Evolutionary conservation across 176 grass and related monocot species (phyloP), one percentile per base, ranked within the genome.

Genomic region (Ampelocalamus luodianensis): DNA sequence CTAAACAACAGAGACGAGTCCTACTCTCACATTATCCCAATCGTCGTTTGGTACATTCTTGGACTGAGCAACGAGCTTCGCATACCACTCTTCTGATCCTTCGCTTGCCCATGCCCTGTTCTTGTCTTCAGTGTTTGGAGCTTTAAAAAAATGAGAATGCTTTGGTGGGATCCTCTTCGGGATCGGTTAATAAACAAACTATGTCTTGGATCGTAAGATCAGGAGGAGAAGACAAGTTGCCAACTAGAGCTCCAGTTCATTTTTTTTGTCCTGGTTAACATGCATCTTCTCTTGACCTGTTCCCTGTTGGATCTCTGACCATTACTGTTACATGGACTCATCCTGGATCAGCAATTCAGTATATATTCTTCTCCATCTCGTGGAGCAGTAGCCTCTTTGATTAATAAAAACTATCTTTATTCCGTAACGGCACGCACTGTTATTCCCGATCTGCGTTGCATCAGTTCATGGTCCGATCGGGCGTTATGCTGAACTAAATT

Each of bases 221-320:
- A 44, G 0, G 38, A 70, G 20, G 9, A 37, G 27, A 37, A 58
- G 75, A 62, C 84, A 79, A 72, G 84, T 18, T 86, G 76, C 76
- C 66, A 49, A 29, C 84, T 38, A 2, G n/a, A 53, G 14, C 29
- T 18, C 34, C 32, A 6, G 6, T 73, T 73, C 55, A 13, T 45
- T 16, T 6, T 16, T 6, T 11, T 77, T 68, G 49, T 77, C 73
- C 15, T 10, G 48, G 16, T 49, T 20, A n/a, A 11, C 64, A 37
- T 67, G 9, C 27, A 24, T 44, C 23, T n/a, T 23, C 17, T 32
- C 37, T 56, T 54, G 37, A 40, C 73, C 8, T 20, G 49, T 55
- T 16, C 60, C 60, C 32, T 14, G 37, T 1, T 8, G 5, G 72
- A 22, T 54, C 59, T 56, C 72, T 14, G 17, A 56, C 29, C 5